A percentile compares a stretch with the other conserved stretches of the same genome.
phyloP scores from a whole-genome alignment of 2,329 filamentous ascomycete genomes.

The Sclerotinia sclerotiorum region DNA sequence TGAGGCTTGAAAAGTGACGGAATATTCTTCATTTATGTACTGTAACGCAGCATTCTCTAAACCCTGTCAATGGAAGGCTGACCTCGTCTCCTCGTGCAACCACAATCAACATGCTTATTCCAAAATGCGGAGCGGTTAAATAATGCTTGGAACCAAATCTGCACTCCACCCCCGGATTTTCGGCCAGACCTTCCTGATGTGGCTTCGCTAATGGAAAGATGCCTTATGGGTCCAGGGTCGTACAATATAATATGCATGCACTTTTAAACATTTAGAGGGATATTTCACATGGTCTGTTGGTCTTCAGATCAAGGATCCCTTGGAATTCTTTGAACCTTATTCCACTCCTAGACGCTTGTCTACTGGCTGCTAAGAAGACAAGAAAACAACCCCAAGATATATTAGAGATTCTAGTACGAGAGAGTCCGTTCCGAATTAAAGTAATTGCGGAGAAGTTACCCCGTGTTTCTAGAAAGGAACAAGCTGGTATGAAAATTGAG shows the following conservation, averaged over 20 bases:
- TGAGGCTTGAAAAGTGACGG: background rate
- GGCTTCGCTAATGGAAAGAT: slow-evolving; percentile 7
- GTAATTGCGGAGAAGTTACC: slow-evolving; percentile 1
- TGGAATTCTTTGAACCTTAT: background rate
- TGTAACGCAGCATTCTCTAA: background rate
- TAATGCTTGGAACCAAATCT: slow-evolving; percentile 3
- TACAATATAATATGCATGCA: slow-evolving; percentile 2
- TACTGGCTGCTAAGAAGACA: background rate
- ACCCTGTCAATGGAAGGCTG: slow-evolving; percentile 11
- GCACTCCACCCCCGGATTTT: slow-evolving; percentile 21
- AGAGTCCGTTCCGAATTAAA: background rate
- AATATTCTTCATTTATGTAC: slow-evolving; percentile 18
- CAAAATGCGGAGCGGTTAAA: background rate
- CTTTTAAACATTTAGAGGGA: background rate
- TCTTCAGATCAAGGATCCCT: background rate
- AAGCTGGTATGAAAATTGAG: background rate
- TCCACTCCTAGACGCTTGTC: background rate
- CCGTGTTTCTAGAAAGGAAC: background rate
- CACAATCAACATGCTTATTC: background rate
- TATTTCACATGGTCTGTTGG: background rate
- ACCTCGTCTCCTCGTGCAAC: slow-evolving; percentile 7
- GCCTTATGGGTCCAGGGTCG: slow-evolving; percentile 10
- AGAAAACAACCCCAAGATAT: background rate
- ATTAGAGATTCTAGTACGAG: background rate
- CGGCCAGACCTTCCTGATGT: slow-evolving; percentile 19